These are phyloP conservation scores for Monosporascus sp. DNA, from an alignment of 2,329 filamentous ascomycete species.

Conservation along the genomic window DNA sequence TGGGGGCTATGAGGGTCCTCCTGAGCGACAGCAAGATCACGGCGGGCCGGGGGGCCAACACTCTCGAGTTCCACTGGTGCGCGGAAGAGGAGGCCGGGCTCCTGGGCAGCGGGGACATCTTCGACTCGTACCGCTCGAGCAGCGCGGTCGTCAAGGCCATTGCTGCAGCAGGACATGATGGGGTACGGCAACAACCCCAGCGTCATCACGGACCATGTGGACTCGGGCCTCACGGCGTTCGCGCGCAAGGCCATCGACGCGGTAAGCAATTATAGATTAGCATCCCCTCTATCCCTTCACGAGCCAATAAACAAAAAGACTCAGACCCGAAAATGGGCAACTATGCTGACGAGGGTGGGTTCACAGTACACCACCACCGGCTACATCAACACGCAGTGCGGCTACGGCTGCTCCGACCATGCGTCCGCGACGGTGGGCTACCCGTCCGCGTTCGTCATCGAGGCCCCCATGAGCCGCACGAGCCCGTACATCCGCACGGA, in stretches of 20 bases:
- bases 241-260: conserved; percentile 31
- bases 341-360: not conserved
- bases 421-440: conserved; percentile 64
- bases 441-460: conserved; percentile 60
- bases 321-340: not conserved
- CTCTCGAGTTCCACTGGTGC: conserved; percentile 84
- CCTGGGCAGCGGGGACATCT: conserved; percentile 61
- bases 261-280: conserved; percentile 9
- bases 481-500: conserved; percentile 72
- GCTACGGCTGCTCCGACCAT: conserved; percentile 62
- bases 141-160: conserved; percentile 34
- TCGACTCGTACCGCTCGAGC: conserved; percentile 30
- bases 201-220: conserved; percentile 36
- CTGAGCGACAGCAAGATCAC: conserved; percentile 59
- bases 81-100: conserved; percentile 77
- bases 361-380: conserved; percentile 32
- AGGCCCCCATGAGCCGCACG: conserved; percentile 53
- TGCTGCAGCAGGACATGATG: conserved; percentile 41
- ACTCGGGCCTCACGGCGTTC: conserved; percentile 30
- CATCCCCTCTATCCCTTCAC: not conserved
- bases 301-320: not conserved
- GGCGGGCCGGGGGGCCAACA: conserved; percentile 62
- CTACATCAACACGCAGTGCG: conserved; percentile 44
- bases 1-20: conserved; percentile 71
- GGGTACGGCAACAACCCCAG: conserved; percentile 31